Percentiles rank a stretch among this genome's conserved stretches.
Evolutionary conservation across 805 yeast species (phyloP).

Genomic region (Candida multigemmis): DNA sequence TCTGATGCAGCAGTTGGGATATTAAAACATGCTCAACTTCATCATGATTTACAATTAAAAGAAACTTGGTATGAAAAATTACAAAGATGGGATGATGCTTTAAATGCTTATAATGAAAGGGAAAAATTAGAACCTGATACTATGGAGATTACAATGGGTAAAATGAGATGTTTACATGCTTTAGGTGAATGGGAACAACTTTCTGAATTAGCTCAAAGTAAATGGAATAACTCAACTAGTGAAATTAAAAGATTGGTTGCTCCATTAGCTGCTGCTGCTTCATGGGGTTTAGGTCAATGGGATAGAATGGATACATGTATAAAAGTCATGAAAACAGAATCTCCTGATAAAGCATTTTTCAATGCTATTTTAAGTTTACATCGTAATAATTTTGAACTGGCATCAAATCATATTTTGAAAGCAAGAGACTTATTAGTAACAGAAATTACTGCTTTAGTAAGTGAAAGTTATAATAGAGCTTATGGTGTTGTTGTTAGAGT

Average conservation of each 20-base stretch:
- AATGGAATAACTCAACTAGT: slow-evolving; percentile 69
- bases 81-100: slow-evolving; percentile 97
- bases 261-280: slow-evolving; percentile 96
- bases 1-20: slow-evolving; percentile 98
- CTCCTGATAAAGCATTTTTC: slow-evolving; percentile 93
- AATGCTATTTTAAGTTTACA: slow-evolving; percentile 84
- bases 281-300: slow-evolving; percentile 98
- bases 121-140: slow-evolving; percentile 57
- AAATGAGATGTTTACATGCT: slow-evolving; percentile 96
- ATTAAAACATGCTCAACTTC: slow-evolving; percentile 85
- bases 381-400: slow-evolving; percentile 76
- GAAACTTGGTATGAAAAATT: slow-evolving; percentile 97
- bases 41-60: slow-evolving; percentile 81
- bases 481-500: slow-evolving; percentile 94
- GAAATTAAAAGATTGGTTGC: slow-evolving; percentile 81
- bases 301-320: slow-evolving; percentile 90
- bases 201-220: slow-evolving; percentile 73
- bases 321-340: slow-evolving; percentile 79
- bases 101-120: slow-evolving; percentile 79
- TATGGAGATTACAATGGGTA: slow-evolving; percentile 90
- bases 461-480: slow-evolving; percentile 94
- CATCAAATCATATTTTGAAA: slow-evolving; percentile 63
- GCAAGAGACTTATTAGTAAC: slow-evolving; percentile 89
- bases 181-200: slow-evolving; percentile 98
- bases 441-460: slow-evolving; percentile 87